Percentiles rank a stretch among this genome's conserved stretches.
Evolutionary conservation across 352 stramenopile genomes (phyloP).

Genomic region (Pythium sp.): DNA sequence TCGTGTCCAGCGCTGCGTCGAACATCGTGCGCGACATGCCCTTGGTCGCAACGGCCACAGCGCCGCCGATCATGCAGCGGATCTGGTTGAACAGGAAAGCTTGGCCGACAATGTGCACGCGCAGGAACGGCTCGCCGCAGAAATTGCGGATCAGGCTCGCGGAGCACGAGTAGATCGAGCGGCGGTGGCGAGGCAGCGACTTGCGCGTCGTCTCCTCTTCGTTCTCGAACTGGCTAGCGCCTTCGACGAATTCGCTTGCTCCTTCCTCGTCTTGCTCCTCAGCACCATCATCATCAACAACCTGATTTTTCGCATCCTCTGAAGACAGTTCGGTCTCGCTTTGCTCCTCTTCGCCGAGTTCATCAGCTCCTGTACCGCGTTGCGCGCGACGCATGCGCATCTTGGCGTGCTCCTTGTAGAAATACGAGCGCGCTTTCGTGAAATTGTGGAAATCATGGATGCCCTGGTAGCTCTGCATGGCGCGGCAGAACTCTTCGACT

Average conservation of each 20-base stretch:
- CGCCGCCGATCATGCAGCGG: constrained; percentile 87
- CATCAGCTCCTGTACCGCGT: neutral
- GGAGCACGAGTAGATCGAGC: constrained; percentile 77
- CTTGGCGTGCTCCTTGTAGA: constrained; percentile 70
- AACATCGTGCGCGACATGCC: constrained; percentile 65
- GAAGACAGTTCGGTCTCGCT: neutral
- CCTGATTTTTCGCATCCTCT: constrained; percentile 5
- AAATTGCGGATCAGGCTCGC: constrained; percentile 63
- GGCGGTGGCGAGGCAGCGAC: constrained; percentile 59
- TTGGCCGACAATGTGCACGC: constrained; percentile 76
- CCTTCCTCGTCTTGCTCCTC: constrained; percentile 13
- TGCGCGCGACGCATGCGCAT: constrained; percentile 20
- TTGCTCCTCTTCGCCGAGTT: constrained; percentile 9
- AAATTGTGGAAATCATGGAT: constrained; percentile 93
- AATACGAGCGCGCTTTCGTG: constrained; percentile 74
- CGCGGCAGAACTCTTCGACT: constrained; percentile 41
- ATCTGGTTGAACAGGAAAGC: constrained; percentile 91
- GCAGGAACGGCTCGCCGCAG: constrained; percentile 55
- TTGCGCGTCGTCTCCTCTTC: constrained; percentile 43
- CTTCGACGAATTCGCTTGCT: constrained; percentile 15
- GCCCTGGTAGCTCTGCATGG: constrained; percentile 71
- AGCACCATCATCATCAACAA: neutral
- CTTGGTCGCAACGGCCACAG: constrained; percentile 77
- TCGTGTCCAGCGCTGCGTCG: constrained; percentile 74
- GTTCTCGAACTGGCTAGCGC: constrained; percentile 41